Base-by-base conservation (phyloP, 2,329 filamentous ascomycete genomes). In the Fonsecaea pugnacius region DNA sequence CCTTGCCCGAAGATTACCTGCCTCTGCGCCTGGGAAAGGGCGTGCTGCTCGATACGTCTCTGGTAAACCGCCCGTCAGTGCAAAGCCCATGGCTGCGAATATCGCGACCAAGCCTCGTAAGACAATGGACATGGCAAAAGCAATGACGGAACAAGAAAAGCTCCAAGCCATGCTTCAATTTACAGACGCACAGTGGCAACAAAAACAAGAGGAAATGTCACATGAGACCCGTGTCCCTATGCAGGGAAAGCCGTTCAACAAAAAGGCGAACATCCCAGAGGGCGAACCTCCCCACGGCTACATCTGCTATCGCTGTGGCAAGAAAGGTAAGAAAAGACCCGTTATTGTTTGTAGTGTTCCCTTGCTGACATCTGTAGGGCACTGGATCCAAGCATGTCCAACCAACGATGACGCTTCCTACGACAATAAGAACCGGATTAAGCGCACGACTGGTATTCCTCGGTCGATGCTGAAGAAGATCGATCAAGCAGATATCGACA, bases 391-490 rank as follows among this genome's bases (percentile, higher is more conserved):
- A 79, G 87, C 91, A 58, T 99, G 95, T 74, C 95, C 95, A 6
- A 99, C 94, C n/a, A 99, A 99, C 76, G 92, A 96, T 76, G 93
- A 99, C 70, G 94, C 95, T 2, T 93, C 92, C 66, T 98, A 93
- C 77, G 95, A 99, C 78, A 93, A 93, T 70, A 90, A 92, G 60
- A 92, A 93, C 56, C 89, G 94, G 66, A 91, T 98, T 69, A 98
- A 97, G 83, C 89, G 94, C 66, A 98, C 95, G 4, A 99, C 95
- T 48, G 95, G 95, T 70, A 99, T 99, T 71, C 95, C 95, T 18
- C 90, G 92, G 69, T 97, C 94, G 1, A 96, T 99, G 75, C 83
- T 98, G 70, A 96, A 96, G 78, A 96, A 93, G 64, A 91, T 99
- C 62, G 94, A 98, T 74, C 97, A 96, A 79, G 87, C 89, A 52